Percentiles rank a stretch among this genome's conserved stretches.
These are phyloP conservation scores for Capronia epimyces DNA, from an alignment of 2,329 filamentous ascomycete species.

Conservation along the genomic window DNA sequence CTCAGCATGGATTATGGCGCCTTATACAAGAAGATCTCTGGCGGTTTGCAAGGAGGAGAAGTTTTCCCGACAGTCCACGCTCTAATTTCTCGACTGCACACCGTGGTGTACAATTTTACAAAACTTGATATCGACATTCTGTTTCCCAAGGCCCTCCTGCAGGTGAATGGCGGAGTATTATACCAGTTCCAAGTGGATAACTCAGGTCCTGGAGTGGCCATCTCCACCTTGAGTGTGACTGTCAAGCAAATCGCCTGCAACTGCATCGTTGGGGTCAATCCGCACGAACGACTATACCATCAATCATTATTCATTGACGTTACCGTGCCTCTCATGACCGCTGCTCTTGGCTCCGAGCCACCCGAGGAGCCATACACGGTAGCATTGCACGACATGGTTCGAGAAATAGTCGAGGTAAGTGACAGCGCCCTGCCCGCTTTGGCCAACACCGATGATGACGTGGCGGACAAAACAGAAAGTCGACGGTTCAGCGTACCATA, in stretches of 20 bases:
- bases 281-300: slow-evolving; percentile 48
- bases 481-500: slow-evolving; percentile 46
- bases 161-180: slow-evolving; percentile 41
- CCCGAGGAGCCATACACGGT: slow-evolving; percentile 16
- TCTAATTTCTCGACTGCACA: slow-evolving; percentile 16
- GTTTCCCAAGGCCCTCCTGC: slow-evolving; percentile 43
- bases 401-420: slow-evolving; percentile 38
- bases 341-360: slow-evolving; percentile 12
- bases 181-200: slow-evolving; percentile 32
- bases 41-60: slow-evolving; percentile 9
- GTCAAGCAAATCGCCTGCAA: slow-evolving; percentile 42
- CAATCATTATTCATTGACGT: slow-evolving; percentile 44
- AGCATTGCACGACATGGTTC: slow-evolving; percentile 36
- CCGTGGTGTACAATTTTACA: slow-evolving; percentile 15
- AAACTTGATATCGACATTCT: slow-evolving; percentile 23
- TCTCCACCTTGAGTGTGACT: slow-evolving; percentile 26
- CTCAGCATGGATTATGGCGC: slow-evolving; percentile 46
- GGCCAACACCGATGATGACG: slow-evolving; percentile 6
- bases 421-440: not conserved
- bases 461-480: slow-evolving; percentile 34
- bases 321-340: slow-evolving; percentile 27
- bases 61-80: slow-evolving; percentile 21
- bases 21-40: slow-evolving; percentile 40
- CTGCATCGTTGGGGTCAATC: slow-evolving; percentile 50
- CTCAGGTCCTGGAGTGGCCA: slow-evolving; percentile 16